phyloP scores from a whole-genome alignment of 306 rosid genomes.

The Medicago truncatula region DNA sequence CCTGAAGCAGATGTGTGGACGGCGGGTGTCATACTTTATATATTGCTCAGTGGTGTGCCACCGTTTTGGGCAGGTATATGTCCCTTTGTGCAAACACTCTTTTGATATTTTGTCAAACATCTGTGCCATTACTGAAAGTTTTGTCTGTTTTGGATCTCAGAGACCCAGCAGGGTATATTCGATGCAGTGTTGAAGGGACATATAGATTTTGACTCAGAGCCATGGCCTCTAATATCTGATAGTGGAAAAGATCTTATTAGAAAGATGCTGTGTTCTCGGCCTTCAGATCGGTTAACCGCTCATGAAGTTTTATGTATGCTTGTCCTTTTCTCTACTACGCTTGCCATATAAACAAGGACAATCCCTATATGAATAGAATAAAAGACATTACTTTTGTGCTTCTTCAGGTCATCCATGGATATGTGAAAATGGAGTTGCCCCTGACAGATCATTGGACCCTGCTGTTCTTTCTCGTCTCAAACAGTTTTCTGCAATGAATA shows the following conservation, averaged over 20 bases:
- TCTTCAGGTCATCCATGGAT: constrained; percentile 98
- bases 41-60: constrained; percentile 91
- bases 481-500: constrained; percentile 98
- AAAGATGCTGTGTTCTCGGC: constrained; percentile 83
- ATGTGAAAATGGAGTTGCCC: constrained; percentile 99
- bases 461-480: constrained; percentile 99
- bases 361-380: constrained; percentile 27
- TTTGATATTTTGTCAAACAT: constrained; percentile 33
- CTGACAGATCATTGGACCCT: constrained; percentile 94
- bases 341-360: constrained; percentile 27
- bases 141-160: constrained; percentile 60
- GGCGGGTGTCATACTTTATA: constrained; percentile 90
- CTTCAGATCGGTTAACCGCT: constrained; percentile 85
- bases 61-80: constrained; percentile 94
- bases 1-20: constrained; percentile 98
- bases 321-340: constrained; percentile 38
- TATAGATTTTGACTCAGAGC: constrained; percentile 91
- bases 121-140: constrained; percentile 43
- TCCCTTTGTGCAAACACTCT: constrained; percentile 28
- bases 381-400: constrained; percentile 38
- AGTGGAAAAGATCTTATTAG: constrained; percentile 86
- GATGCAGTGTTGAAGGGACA: constrained; percentile 95
- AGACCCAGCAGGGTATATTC: constrained; percentile 96
- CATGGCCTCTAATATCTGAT: constrained; percentile 89
- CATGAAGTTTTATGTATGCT: constrained; percentile 91